Base-by-base conservation (phyloP, 345 rosid genomes). In the Syzygium aqueum region DNA sequence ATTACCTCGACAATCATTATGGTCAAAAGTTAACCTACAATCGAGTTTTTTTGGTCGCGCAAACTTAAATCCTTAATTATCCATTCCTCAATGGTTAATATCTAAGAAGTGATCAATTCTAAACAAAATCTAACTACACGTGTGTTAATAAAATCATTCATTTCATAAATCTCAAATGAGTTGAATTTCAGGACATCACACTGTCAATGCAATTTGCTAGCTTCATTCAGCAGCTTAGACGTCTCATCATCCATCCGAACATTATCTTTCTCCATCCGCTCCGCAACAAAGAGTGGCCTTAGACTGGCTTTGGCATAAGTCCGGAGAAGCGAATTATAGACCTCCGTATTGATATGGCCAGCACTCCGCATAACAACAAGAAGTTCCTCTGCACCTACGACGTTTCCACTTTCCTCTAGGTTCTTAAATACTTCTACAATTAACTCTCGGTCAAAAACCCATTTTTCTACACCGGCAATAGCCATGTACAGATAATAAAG, bases 251-350 rank as follows among this genome's bases (percentile, higher is more conserved):
- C 93, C 88, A 91, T 61, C 77, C 87, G 89, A 51, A 97, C 94
- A 30, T 91, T 90, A 88, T 95, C 96, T 89, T 94, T 93, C 86
- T 91, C 84, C 99, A 95, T 95, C 56, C 94, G 90, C 90, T 96
- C 97, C 51, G 92, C 95, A 82, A 96, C 88, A 86, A 94, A 91
- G 30, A 92, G 93, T 16, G 98, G 95, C 99, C 95, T 94, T 93
- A 93, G 93, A 53, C 97, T 96, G 13, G 97, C 97, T 77, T 94
- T 94, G 8, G 91, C 96, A 51, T 96, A 96, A n/a, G 96, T 94
- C 56, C 94, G 91, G 49, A 96, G 87, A 43, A 96, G 91, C 21
- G 93, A 95, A 86, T 95, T 96, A 87, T 97, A 95, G 37, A 93
- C 91, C 91, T 90, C 87, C 25, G 97, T 95, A 86, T 88, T 94